phyloP scores from a whole-genome alignment of 768 basidiomycete species.

The Brasilioporus rufonigricans region DNA sequence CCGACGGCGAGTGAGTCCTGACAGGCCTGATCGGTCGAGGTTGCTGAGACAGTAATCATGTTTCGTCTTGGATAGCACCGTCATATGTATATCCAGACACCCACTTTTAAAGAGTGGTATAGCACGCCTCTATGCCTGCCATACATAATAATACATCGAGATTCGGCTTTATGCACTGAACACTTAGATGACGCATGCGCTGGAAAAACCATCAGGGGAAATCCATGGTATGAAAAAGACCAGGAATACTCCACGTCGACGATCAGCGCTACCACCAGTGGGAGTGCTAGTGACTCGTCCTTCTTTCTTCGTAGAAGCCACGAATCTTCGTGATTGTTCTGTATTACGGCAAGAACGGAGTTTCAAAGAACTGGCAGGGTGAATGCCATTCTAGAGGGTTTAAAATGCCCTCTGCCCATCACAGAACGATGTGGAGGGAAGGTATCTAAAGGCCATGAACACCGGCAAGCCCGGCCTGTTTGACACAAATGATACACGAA shows the following conservation, averaged over 20 bases:
- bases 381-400: too few relatives aligned
- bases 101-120: not conserved
- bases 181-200: not conserved
- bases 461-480: too few relatives aligned
- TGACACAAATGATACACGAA: too few relatives aligned
- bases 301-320: not conserved
- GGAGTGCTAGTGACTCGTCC: not conserved
- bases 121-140: not conserved
- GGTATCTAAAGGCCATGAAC: too few relatives aligned
- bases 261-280: not conserved
- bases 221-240: not conserved
- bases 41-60: constrained; percentile 1
- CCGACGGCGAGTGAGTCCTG: not conserved
- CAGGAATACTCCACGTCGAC: not conserved
- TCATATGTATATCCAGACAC: not conserved
- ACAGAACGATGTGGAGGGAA: too few relatives aligned
- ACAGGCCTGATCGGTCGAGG: not conserved
- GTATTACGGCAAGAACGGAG: not conserved
- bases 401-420: too few relatives aligned
- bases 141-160: not conserved
- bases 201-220: not conserved
- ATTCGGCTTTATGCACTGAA: not conserved
- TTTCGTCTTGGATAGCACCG: not conserved
- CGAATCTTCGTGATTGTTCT: not conserved
- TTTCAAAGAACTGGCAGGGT: too few relatives aligned